A percentile compares a stretch with the other conserved stretches of the same genome.
These are phyloP conservation scores for Cydonia oblonga DNA, from an alignment of 331 rosid species.

Conservation along the genomic window DNA sequence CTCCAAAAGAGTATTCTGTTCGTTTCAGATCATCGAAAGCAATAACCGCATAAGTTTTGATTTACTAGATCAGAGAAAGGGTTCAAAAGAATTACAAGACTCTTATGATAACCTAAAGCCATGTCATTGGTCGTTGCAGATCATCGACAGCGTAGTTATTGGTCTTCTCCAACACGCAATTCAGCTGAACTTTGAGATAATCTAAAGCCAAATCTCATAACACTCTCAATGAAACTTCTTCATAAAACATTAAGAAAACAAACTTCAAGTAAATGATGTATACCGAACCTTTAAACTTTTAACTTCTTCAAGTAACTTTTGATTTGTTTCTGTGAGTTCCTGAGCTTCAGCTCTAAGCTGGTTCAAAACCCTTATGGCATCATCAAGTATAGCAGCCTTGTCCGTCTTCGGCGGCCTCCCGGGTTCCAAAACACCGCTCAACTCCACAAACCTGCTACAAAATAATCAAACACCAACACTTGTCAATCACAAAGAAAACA, in stretches of 20 bases:
- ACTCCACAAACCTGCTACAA: conserved; percentile 60
- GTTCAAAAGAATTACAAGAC: background rate
- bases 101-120: too few relatives aligned
- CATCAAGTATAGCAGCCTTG: conserved; percentile 75
- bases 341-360: conserved; percentile 66
- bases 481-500: background rate
- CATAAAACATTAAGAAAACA: background rate
- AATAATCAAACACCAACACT: background rate
- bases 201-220: background rate
- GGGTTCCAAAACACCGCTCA: conserved; percentile 75
- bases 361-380: conserved; percentile 67
- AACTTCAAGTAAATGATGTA: background rate
- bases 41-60: background rate
- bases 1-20: background rate
- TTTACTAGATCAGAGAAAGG: background rate
- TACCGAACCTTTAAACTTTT: conserved; percentile 59
- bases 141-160: too few relatives aligned
- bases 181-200: background rate
- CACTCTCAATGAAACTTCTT: background rate
- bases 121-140: too few relatives aligned
- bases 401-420: conserved; percentile 63
- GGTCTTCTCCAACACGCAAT: background rate
- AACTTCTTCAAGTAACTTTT: conserved; percentile 64
- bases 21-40: background rate
- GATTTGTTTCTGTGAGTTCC: conserved; percentile 67